Percentiles rank a stretch among this genome's conserved stretches.
These are phyloP conservation scores for Cynara cardunculus DNA, from an alignment of 129 eudicot genomes.

Conservation along the genomic window DNA sequence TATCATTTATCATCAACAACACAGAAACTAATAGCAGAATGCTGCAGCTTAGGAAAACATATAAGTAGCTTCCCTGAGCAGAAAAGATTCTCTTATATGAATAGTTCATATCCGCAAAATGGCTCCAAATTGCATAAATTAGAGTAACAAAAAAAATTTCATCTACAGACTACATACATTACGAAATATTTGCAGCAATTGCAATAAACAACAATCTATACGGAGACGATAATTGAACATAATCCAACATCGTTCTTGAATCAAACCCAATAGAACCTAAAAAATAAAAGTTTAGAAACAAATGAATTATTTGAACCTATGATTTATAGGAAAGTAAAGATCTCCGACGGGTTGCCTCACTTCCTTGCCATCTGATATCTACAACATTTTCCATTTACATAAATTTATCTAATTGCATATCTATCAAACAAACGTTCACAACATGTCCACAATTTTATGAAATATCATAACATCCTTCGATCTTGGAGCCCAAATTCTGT, in stretches of 20 bases:
- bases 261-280: background rate
- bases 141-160: slow-evolving; percentile 6
- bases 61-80: background rate
- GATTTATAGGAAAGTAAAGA: background rate
- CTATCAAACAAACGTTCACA: slow-evolving; percentile 12
- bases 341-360: slow-evolving; percentile 4
- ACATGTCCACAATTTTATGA: slow-evolving; percentile 1
- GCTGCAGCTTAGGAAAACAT: background rate
- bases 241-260: slow-evolving; percentile 1
- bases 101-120: background rate
- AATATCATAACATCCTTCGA: slow-evolving; percentile 7
- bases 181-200: slow-evolving; percentile 10
- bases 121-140: slow-evolving; percentile 5
- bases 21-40: slow-evolving; percentile 4
- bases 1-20: slow-evolving; percentile 11
- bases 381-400: background rate
- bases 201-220: background rate
- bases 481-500: background rate
- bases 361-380: background rate
- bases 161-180: background rate
- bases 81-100: background rate
- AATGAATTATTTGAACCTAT: background rate
- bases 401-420: slow-evolving; percentile 9
- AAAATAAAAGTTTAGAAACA: background rate
- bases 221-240: background rate